Evolutionary conservation across 129 eudicot genomes (phyloP).

Genomic region (Scalesia atractyloides): DNA sequence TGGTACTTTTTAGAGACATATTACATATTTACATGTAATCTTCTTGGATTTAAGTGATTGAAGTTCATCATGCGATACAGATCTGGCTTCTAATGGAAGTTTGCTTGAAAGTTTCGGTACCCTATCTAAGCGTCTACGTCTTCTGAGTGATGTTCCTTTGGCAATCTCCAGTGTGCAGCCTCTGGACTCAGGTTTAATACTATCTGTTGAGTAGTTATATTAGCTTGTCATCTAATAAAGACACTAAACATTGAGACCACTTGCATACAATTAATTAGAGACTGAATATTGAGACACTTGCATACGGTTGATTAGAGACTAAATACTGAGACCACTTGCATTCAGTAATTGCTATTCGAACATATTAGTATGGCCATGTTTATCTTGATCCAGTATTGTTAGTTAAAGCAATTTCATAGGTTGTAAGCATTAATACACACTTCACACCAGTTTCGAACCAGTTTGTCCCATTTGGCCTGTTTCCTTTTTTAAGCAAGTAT

Average conservation of each 20-base stretch:
- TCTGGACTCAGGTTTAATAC: conserved; percentile 73
- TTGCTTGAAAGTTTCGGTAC: conserved; percentile 56
- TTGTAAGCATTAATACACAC: neutral
- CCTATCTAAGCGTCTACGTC: conserved; percentile 66
- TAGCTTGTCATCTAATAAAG: conserved; percentile 11
- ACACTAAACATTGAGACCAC: neutral
- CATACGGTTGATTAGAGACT: neutral
- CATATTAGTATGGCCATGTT: neutral
- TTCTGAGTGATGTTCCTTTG: conserved; percentile 71
- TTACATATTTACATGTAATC: neutral
- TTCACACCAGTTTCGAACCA: neutral
- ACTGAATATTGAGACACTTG: neutral
- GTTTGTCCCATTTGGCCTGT: neutral
- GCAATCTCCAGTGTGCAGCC: conserved; percentile 86
- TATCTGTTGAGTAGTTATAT: neutral
- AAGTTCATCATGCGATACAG: conserved; percentile 26
- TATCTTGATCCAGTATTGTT: neutral
- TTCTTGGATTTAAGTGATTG: neutral
- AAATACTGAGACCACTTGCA: neutral
- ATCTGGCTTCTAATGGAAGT: conserved; percentile 45
- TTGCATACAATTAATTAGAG: neutral
- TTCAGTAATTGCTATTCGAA: neutral
- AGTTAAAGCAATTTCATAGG: neutral
- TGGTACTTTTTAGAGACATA: neutral
- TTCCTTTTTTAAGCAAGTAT: neutral